Conservation (phyloP, 495 filamentous ascomycete species). For the Xylaria curta region DNA sequence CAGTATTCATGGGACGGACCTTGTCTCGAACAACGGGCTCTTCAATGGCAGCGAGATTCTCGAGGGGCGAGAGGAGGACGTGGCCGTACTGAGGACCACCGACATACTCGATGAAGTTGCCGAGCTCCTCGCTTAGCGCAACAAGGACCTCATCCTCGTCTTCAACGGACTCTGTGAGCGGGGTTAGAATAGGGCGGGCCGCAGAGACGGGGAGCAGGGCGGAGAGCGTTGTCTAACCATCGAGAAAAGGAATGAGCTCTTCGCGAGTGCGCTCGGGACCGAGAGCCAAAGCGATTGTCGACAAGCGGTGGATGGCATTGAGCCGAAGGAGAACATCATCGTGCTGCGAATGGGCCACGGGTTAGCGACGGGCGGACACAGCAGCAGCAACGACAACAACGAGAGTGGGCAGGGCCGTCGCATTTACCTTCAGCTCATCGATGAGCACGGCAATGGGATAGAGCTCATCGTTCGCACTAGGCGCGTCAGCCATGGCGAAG, state of each 20-base stretch:
- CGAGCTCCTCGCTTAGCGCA: conserved; percentile 93
- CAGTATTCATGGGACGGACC: conserved; percentile 52
- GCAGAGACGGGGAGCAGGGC: conserved; percentile 12
- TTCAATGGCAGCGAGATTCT: conserved; percentile 98
- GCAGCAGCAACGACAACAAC: not conserved
- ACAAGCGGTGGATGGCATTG: conserved; percentile 97
- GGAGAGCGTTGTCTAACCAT: conserved; percentile 66
- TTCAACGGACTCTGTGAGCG: conserved; percentile 85
- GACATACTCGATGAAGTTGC: conserved; percentile 96
- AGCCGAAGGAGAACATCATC: conserved; percentile 97
- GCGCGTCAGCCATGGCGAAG: conserved; percentile 61
- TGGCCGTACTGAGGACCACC: conserved; percentile 93
- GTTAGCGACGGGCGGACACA: conserved; percentile 27
- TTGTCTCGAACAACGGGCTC: conserved; percentile 97
- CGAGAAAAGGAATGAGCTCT: conserved; percentile 97
- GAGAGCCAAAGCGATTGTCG: conserved; percentile 94
- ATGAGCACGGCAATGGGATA: conserved; percentile 99
- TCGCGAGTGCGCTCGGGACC: conserved; percentile 95
- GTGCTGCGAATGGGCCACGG: conserved; percentile 63
- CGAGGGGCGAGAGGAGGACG: conserved; percentile 93
- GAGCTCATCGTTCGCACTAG: conserved; percentile 84
- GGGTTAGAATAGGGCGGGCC: conserved; percentile 33
- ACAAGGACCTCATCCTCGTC: conserved; percentile 99
- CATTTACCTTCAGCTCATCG: conserved; percentile 93
- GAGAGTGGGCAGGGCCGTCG: conserved; percentile 18